Evolutionary conservation across 1,284 basidiomycete species (phyloP), one percentile per base, ranked within the genome.

Genomic region (Sanghuangporus weigelae): DNA sequence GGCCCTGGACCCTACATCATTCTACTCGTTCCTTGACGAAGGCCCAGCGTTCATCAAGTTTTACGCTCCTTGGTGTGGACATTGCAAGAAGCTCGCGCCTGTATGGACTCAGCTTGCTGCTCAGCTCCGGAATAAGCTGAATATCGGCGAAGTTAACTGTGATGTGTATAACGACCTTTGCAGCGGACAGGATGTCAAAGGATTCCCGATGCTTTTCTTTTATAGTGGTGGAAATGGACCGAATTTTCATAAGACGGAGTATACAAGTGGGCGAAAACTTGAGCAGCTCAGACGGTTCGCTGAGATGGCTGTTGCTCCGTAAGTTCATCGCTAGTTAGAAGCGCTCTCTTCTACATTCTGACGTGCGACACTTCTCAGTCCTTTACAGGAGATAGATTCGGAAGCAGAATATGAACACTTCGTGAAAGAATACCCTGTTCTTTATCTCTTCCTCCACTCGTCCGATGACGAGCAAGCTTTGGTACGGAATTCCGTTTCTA

Each of bases 21-120:
- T 95, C 71, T 72, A 78, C 8, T 62, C 68, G 23, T 75, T 79
- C 0, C 77, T 89, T 26, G 74, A 76, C 2, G 74, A 83, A 64
- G 87, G 92, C 0, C 86, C 90, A 0, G 78, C 86, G 0, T 92
- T 96, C 69, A 81, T 96, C 76, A 96, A 97, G 73, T 97, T 92
- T 78, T 96, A 84, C 71, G 94, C 93, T 0, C 95, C 95, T 0
- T 96, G 94, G 94, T 85, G 94, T 73, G 89, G 90, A 1, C 95
- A 96, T 77, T 96, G 94, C 81, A 95, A 95, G 77, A 91, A 92
- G 70, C 81, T 96, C 1, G 90, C 91, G 0, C 93, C 94, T 0
- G 79, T 78, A 0, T 96, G 93, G 89, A 78, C 78, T 1, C 79
- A 90, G 60, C 81, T 98, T 6, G 94, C 90, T 0, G 74, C 76